Percentiles rank a stretch among this genome's conserved stretches.
Evolutionary conservation across 2,329 filamentous ascomycete genomes (phyloP).

Genomic region (Hypocreales sp.): DNA sequence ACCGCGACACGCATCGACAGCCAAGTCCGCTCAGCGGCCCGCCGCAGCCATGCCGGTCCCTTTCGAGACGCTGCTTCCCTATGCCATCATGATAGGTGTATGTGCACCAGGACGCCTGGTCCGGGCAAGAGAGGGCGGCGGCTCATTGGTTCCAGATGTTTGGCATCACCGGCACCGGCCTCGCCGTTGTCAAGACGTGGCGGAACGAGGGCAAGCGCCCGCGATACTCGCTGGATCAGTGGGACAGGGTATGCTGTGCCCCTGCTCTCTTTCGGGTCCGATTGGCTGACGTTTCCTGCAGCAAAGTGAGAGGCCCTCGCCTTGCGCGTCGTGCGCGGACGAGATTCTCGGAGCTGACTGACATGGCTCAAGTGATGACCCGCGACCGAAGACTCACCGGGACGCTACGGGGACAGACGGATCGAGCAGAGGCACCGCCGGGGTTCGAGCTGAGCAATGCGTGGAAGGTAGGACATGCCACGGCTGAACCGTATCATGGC

Average conservation of each 20-base stretch:
- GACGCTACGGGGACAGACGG: slow-evolving; percentile 39
- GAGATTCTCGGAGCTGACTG: slow-evolving; percentile 2
- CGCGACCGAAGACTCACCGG: slow-evolving; percentile 48
- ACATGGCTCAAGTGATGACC: slow-evolving; percentile 39
- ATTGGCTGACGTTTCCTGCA: slow-evolving; percentile 18
- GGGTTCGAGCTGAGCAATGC: slow-evolving; percentile 49
- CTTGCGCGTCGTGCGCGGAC: background rate
- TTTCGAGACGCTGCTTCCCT: slow-evolving; percentile 48
- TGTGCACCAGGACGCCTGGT: slow-evolving; percentile 12
- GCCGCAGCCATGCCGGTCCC: slow-evolving; percentile 39
- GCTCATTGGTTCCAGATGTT: slow-evolving; percentile 39
- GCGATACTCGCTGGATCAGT: slow-evolving; percentile 45
- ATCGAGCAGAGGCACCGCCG: slow-evolving; percentile 35
- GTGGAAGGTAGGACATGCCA: slow-evolving; percentile 36
- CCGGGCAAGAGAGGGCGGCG: slow-evolving; percentile 1
- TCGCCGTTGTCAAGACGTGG: slow-evolving; percentile 39
- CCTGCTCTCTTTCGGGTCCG: background rate
- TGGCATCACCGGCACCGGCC: slow-evolving; percentile 39
- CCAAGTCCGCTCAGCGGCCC: no score
- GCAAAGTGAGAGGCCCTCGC: slow-evolving; percentile 33
- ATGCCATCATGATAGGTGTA: slow-evolving; percentile 48
- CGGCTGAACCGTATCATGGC: no score
- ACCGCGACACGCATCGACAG: no score
- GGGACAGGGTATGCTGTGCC: slow-evolving; percentile 37
- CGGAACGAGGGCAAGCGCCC: slow-evolving; percentile 46